These are phyloP conservation scores for Caloboletus firmus DNA, from an alignment of 1,284 basidiomycete species.

Conservation along the genomic window DNA sequence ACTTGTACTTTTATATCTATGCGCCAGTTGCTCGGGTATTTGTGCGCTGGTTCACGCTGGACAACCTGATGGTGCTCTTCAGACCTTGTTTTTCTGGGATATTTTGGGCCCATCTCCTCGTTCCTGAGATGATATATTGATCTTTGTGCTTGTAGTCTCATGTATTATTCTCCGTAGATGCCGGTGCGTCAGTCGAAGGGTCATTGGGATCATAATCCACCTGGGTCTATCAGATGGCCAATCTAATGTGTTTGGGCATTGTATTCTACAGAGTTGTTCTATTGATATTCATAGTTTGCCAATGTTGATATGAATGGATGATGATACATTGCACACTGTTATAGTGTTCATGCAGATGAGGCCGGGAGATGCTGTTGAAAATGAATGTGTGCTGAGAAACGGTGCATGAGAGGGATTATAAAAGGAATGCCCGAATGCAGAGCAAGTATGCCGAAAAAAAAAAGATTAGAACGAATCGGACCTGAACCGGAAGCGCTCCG, in stretches of 20 bases:
- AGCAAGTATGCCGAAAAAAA: neutral
- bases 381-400: neutral
- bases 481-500: constrained; percentile 1
- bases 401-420: neutral
- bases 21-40: neutral
- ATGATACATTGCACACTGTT: neutral
- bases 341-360: neutral
- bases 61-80: neutral
- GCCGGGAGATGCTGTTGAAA: neutral
- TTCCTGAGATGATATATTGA: neutral
- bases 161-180: neutral
- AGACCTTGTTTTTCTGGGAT: neutral
- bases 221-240: neutral
- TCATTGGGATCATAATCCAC: neutral
- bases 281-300: neutral
- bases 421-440: neutral
- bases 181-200: neutral
- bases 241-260: neutral
- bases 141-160: neutral
- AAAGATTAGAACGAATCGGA: neutral
- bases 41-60: constrained; percentile 6
- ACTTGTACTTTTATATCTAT: neutral
- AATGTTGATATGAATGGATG: neutral
- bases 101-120: neutral
- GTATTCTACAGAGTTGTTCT: neutral